Conservation (phyloP, 345 rosid species). For the Syzygium jambos region DNA sequence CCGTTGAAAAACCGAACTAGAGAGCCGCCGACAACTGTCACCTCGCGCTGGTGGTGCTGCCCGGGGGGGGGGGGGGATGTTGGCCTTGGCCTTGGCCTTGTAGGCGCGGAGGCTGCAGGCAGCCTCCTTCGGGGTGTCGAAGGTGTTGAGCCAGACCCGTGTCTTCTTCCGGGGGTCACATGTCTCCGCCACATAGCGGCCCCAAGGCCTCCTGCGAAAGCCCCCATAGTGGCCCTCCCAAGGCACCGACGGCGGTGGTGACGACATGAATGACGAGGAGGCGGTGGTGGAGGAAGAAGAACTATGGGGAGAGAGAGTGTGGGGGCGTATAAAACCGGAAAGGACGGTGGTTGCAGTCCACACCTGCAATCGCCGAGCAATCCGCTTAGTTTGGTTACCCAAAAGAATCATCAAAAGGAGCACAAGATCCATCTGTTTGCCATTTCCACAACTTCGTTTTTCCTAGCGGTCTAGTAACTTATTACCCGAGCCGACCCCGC, state of each 20-base stretch:
- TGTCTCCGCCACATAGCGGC: not conserved
- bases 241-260: not conserved
- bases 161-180: not conserved
- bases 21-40: no score
- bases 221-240: not conserved
- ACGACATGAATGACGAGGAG: not conserved
- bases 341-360: not conserved
- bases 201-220: accelerated
- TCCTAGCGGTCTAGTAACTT: not conserved
- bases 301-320: no score
- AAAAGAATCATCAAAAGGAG: not conserved
- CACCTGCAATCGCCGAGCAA: not conserved
- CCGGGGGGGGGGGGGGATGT: not conserved
- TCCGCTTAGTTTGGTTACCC: not conserved
- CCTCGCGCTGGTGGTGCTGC: no score
- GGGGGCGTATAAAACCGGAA: not conserved
- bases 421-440: not conserved
- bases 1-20: no score
- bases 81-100: no score
- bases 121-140: not conserved
- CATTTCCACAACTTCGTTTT: not conserved
- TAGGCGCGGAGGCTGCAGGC: not conserved
- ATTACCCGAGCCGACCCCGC: not conserved
- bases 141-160: accelerated
- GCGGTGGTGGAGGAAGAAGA: no score